Conservation (phyloP, 257 asterid genomes). For the Primulina eburnea region DNA sequence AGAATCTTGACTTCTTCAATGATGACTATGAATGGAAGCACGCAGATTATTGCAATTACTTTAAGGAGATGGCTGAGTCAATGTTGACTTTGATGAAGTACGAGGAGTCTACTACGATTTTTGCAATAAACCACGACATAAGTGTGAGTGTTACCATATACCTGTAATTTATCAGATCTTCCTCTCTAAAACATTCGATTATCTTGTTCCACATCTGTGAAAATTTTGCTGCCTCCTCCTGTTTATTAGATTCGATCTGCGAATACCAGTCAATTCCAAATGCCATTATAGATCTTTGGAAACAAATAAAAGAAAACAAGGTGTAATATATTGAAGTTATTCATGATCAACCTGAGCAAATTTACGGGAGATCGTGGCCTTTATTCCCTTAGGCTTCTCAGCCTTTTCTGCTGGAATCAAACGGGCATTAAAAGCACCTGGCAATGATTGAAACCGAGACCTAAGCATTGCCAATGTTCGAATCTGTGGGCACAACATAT, state of each 20-base stretch:
- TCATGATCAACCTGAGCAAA: slow-evolving; percentile 56
- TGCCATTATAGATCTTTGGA: slow-evolving; percentile 13
- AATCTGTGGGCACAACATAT: slow-evolving; percentile 53
- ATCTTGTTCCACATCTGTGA: slow-evolving; percentile 99
- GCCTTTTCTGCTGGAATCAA: slow-evolving; percentile 72
- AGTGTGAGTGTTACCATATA: slow-evolving; percentile 22
- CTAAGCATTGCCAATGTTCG: slow-evolving; percentile 92
- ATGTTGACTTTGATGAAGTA: too few relatives aligned
- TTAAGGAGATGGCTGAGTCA: background rate
- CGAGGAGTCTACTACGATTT: background rate
- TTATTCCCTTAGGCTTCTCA: slow-evolving; percentile 69
- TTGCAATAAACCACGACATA: background rate
- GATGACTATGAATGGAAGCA: too few relatives aligned
- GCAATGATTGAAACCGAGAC: slow-evolving; percentile 85
- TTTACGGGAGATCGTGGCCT: slow-evolving; percentile 72
- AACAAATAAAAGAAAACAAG: slow-evolving; percentile 17
- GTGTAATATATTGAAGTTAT: slow-evolving; percentile 2
- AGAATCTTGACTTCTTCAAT: too few relatives aligned
- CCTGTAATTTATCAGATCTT: slow-evolving; percentile 87
- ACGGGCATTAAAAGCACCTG: slow-evolving; percentile 84
- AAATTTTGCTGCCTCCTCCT: slow-evolving; percentile 78
- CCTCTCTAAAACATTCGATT: slow-evolving; percentile 93
- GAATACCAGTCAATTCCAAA: slow-evolving; percentile 28
- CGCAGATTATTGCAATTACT: too few relatives aligned
- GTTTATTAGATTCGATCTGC: slow-evolving; percentile 74